phyloP scores from a whole-genome alignment of 129 eudicot genomes.

The Tanacetum coccineum region DNA sequence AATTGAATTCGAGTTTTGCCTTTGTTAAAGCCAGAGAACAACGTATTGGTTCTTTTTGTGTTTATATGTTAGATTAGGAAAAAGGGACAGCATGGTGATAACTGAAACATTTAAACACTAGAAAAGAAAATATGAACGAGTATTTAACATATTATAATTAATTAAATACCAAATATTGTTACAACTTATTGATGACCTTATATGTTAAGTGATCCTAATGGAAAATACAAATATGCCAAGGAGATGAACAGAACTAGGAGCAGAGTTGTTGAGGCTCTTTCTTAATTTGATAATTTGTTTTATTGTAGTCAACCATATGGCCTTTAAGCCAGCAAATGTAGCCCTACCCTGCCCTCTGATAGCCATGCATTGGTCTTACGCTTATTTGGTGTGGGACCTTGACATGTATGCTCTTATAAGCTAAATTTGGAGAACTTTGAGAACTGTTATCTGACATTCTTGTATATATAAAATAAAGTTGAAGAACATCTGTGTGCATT shows the following conservation, averaged over 20 bases:
- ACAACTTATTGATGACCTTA: slow-evolving; percentile 5
- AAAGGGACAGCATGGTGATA: background rate
- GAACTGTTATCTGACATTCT: no score
- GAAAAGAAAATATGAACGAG: no score
- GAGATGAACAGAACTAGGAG: background rate
- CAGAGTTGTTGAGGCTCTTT: slow-evolving; percentile 9
- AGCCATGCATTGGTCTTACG: no score
- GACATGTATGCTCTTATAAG: background rate
- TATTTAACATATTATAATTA: no score
- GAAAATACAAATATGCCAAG: slow-evolving; percentile 4
- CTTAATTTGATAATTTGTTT: background rate
- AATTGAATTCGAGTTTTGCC: no score
- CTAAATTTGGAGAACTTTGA: no score
- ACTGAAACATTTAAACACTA: background rate
- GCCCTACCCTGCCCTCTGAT: no score
- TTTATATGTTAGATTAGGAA: slow-evolving; percentile 5
- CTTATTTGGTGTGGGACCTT: background rate
- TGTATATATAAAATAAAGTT: no score
- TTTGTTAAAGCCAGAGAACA: slow-evolving; percentile 5
- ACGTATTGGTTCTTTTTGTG: slow-evolving; percentile 1
- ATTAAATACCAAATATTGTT: no score
- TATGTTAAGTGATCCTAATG: slow-evolving; percentile 8
- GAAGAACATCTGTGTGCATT: background rate
- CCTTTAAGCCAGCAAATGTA: no score
- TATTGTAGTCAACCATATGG: no score